These are phyloP conservation scores for Fusarium tricinctum DNA, from an alignment of 2,329 filamentous ascomycete genomes.

Conservation along the genomic window DNA sequence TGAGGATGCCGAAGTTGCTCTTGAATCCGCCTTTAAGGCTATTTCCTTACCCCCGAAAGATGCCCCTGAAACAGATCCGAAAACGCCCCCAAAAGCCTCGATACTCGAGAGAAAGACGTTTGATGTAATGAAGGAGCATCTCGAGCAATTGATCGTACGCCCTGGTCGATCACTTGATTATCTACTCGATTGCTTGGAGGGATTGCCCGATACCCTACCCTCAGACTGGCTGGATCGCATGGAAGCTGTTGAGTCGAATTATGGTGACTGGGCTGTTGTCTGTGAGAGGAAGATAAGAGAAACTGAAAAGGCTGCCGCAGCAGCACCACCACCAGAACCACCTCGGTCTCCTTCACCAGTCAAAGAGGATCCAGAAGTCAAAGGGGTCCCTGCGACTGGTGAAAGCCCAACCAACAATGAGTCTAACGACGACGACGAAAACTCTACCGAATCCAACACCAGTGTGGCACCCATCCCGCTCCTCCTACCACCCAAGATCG, in stretches of 20 bases:
- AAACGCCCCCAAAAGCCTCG: conserved; percentile 37
- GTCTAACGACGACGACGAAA: conserved; percentile 38
- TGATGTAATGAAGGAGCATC: conserved; percentile 70
- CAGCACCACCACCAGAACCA: conserved; percentile 23
- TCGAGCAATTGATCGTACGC: conserved; percentile 77
- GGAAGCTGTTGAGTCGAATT: conserved; percentile 82
- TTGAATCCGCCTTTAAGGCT: conserved; percentile 76
- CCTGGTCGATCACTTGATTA: conserved; percentile 82
- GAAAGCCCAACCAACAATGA: conserved; percentile 31
- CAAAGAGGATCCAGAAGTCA: conserved; percentile 27
- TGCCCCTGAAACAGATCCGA: conserved; percentile 38
- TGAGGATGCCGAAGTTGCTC: conserved; percentile 73
- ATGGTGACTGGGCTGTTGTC: conserved; percentile 83
- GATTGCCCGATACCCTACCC: conserved; percentile 84
- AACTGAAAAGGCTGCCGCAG: conserved; percentile 65
- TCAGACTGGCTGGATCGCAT: conserved; percentile 89
- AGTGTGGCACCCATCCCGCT: conserved; percentile 43
- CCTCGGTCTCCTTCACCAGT: conserved; percentile 44
- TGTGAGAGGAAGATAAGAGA: conserved; percentile 82
- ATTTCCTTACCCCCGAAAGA: conserved; percentile 57
- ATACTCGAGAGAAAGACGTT: conserved; percentile 63
- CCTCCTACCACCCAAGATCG: conserved; percentile 38
- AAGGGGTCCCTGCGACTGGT: conserved; percentile 16
- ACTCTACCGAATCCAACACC: conserved; percentile 27
- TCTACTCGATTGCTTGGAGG: conserved; percentile 90